Base-by-base conservation (phyloP, 2,329 filamentous ascomycete species). In the Aspergillus terreus region DNA sequence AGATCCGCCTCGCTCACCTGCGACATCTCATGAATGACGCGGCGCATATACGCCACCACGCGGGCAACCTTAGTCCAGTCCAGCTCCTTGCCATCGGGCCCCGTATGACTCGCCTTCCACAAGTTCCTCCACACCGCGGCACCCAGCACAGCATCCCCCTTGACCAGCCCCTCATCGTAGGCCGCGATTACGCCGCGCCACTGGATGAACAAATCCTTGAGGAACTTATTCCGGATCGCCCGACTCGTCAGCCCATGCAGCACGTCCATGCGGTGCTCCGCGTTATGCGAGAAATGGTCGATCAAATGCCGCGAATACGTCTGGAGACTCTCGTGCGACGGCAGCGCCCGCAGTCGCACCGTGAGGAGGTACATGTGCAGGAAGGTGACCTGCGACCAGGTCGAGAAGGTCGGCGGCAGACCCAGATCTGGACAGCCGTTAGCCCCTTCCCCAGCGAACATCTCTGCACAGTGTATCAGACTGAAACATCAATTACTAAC, bases 361-460 rank as follows among this genome's bases (percentile, higher is more conserved):
- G 89, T 88, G 53, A 97, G 74, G 52, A 96, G 82, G 78, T 96
- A 97, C 81, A 99, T 88, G 77, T 99, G 92, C 52, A 99, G 81
- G 80, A 96, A 95, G 33, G 92, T 94, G 42, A 97, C 86, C 72
- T 97, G 92, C 17, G 91, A 89, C 94, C 94, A 99, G 51, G 89
- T 92, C 67, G 86, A 92, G 72, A 99, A 99, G 0, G 91, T 97
- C 1, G 91, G 89, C 30, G 82, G 79, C 15, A 99, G 82, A 23
- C 82, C 82, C 57, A 96, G 83, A 47, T 86, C 90, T 95, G 63
- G 23, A 23, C 23, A 23, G 6, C 23, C 23, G 5, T 23, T 23
- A 23, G 23, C 6, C 5, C 23, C 6, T 1, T 2, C 21, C 23
- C 23, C 4, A 23, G 2, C 19, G 19, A 6, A 6, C 23, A 6